Conservation (phyloP, 78 protist genomes). For the Chrysochromulina tobinii region DNA sequence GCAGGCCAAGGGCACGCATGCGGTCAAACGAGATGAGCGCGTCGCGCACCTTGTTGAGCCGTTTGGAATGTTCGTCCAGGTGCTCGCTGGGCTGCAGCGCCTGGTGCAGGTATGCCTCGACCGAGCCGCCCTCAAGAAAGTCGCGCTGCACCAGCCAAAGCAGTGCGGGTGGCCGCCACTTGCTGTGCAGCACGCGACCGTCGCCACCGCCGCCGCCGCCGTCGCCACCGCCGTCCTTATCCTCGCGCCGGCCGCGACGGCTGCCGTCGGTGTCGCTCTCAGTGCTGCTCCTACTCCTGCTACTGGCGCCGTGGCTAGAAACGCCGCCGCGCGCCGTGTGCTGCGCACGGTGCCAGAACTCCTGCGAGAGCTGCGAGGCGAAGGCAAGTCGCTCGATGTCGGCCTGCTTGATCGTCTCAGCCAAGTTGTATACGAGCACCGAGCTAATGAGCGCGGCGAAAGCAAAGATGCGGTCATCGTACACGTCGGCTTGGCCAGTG, state of each 20-base stretch:
- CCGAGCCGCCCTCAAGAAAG: background rate
- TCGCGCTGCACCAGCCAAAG: slow-evolving; percentile 39
- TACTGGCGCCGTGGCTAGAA: too few relatives aligned
- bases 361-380: background rate
- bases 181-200: too few relatives aligned
- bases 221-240: background rate
- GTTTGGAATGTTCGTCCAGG: background rate
- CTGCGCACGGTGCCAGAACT: background rate
- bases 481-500: background rate
- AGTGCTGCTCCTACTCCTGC: too few relatives aligned
- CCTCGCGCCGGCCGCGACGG: background rate
- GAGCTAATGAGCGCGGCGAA: background rate
- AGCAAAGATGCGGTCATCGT: slow-evolving; percentile 30
- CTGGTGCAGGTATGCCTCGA: background rate
- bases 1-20: background rate
- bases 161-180: slow-evolving; percentile 10
- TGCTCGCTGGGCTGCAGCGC: background rate
- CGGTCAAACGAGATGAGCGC: background rate
- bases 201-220: background rate
- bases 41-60: background rate
- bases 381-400: slow-evolving; percentile 7
- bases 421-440: background rate
- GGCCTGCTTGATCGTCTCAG: background rate
- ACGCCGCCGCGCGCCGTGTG: too few relatives aligned
- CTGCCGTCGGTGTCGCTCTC: too few relatives aligned